Base-by-base conservation (phyloP, 202 grass and related monocot genomes). In the Sporobolus alterniflorus region DNA sequence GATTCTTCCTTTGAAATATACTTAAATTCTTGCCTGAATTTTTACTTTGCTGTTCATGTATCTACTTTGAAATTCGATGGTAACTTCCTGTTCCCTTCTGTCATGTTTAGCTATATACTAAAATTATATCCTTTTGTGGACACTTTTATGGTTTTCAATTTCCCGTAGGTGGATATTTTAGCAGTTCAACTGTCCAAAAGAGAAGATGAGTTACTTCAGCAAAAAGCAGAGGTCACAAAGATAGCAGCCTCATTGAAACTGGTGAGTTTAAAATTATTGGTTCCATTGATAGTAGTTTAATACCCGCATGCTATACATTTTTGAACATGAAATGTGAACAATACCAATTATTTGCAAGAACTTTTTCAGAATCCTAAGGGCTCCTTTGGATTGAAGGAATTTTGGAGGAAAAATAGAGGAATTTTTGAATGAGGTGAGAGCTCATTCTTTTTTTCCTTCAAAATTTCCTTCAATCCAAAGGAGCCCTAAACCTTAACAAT, bases 131-230 rank as follows among this genome's bases (percentile, higher is more conserved):
- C 26, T 70, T 64, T 75, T 56, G 11, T 36, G 20, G 64, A 13
- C 17, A 32, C 9, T 57, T 25, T 66, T n/a, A 85, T 77, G 26
- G 64, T 77, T 85, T 81, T 11, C 9, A 43, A 85, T 10, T 41
- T 79, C 69, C 25, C 0, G 10, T 82, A 97, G 94, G 94, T 94
- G 77, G 91, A 97, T 74, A 72, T 80, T 81, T 91, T 97, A 83
- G 32, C 94, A 51, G 78, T 97, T 64, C 87, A 94, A 73, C 74
- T 94, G 54, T 80, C 84, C 70, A 86, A 91, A 89, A 94, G 91
- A 74, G 94, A 97, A 90, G 84, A 88, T 8, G 96, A 98, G 80
- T 91, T 98, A 64, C 83, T 95, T 87, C 87, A 92, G 67, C 86
- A 98, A 67, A 98, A 98, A 79, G 26, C 81, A 67, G 92, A 98